A percentile compares a stretch with the other conserved stretches of the same genome.
Evolutionary conservation across 2,329 filamentous ascomycete genomes (phyloP).

Genomic region (Botrytis byssoidea): DNA sequence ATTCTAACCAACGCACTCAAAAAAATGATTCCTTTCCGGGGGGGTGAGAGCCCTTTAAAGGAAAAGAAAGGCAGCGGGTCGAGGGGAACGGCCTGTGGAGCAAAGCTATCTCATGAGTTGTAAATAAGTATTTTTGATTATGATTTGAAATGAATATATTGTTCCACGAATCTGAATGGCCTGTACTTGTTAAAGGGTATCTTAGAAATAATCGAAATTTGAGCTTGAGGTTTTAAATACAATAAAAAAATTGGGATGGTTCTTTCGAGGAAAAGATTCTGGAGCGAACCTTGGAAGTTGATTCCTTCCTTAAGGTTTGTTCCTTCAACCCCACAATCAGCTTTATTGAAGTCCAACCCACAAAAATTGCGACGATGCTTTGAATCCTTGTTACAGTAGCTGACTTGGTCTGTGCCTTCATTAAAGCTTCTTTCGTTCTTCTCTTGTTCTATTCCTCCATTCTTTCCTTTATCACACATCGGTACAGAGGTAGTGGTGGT

Average conservation of each 20-base stretch:
- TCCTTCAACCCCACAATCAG: constrained; percentile 15
- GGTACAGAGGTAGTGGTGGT: not conserved
- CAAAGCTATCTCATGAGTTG: not conserved
- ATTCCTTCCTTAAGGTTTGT: not conserved
- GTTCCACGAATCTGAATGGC: not conserved
- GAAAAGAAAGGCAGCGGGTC: not conserved
- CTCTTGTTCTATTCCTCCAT: not conserved
- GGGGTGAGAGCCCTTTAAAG: not conserved
- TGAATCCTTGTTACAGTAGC: constrained; percentile 6
- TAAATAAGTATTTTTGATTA: constrained; percentile 3
- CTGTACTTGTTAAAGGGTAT: not conserved
- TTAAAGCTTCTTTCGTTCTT: not conserved
- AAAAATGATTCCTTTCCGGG: not conserved
- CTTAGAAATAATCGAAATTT: constrained; percentile 3
- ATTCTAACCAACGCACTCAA: constrained; percentile 17
- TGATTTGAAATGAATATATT: constrained; percentile 1
- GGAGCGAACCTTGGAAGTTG: constrained; percentile 12
- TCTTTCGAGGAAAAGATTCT: constrained; percentile 12
- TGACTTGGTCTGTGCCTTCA: not conserved
- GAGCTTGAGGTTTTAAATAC: not conserved
- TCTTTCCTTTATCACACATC: not conserved
- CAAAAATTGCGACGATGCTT: constrained; percentile 7
- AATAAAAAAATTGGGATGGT: not conserved
- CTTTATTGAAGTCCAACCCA: constrained; percentile 4
- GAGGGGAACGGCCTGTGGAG: not conserved